Evolutionary conservation across 2,329 filamentous ascomycete genomes (phyloP).

Genomic region (Pseudogymnoascus pannorum): DNA sequence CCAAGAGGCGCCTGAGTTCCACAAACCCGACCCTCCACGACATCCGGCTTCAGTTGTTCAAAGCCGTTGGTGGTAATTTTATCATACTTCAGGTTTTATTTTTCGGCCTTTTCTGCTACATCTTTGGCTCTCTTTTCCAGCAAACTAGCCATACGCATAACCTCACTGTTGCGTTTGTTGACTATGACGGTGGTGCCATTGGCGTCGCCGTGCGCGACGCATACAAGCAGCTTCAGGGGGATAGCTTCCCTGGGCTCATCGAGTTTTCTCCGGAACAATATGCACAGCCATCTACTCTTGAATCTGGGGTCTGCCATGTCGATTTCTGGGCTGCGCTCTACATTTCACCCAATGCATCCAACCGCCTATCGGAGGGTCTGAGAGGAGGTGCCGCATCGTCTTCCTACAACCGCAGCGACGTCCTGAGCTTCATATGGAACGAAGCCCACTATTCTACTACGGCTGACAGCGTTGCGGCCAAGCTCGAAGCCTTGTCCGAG

Average conservation of each 20-base stretch:
- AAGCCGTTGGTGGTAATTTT: constrained; percentile 18
- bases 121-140: constrained; percentile 30
- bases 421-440: constrained; percentile 32
- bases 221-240: constrained; percentile 27
- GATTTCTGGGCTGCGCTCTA: constrained; percentile 35
- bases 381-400: constrained; percentile 19
- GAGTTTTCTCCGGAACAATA: constrained; percentile 25
- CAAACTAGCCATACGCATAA: constrained; percentile 29
- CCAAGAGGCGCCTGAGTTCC: constrained; percentile 14
- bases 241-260: constrained; percentile 29
- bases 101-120: constrained; percentile 23
- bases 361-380: constrained; percentile 26
- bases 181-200: constrained; percentile 50
- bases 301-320: constrained; percentile 22
- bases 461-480: constrained; percentile 25
- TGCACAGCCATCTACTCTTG: constrained; percentile 11
- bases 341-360: constrained; percentile 27
- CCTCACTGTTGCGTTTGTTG: constrained; percentile 51
- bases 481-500: constrained; percentile 24
- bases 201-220: constrained; percentile 29
- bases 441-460: constrained; percentile 31
- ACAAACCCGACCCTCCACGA: constrained; percentile 10
- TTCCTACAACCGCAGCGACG: constrained; percentile 29
- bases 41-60: constrained; percentile 15
- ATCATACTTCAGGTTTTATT: constrained; percentile 20